Base-by-base conservation (phyloP, 352 stramenopile genomes). In the Phytophthora litchii region DNA sequence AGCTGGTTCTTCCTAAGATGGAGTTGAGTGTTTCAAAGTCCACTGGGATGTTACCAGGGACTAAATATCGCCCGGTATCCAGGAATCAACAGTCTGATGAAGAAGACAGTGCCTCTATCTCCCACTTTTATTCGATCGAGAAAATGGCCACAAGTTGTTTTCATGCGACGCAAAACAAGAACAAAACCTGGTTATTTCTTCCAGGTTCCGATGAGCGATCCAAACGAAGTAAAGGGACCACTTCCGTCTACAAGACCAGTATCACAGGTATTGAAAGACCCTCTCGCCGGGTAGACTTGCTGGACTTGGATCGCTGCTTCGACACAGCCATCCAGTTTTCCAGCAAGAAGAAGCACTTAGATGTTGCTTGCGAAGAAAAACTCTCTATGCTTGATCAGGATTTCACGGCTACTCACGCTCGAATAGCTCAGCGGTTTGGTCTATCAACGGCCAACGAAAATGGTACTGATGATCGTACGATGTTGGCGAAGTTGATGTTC, bases 101-200 rank as follows among this genome's bases (percentile, higher is more conserved):
- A 0, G 66, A 80, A 8, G 55, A 78, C 1, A 70, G 72, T 20
- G 29, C 68, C 1, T 40, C 47, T 3, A 70, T 88, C 14, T 87
- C 77, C 23, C 85, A 89, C 53, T 88, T 92, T 41, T 94, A 94
- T 67, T 88, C 85, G 19, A 68, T 92, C 19, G 83, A 92, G 54
- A 86, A 80, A 32, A 74, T 92, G 60, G 67, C 78, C 1, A 78
- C 85, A 36, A 86, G 71, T 25, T 92, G 80, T 44, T 86, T 84
- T 31, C 83, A 91, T 49, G 83, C 80, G 3, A 75, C 81, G 3
- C 79, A 88, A 37, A 86, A 80, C 46, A 78, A 81, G 46, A 80
- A 79, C 67, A 87, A 86, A 47, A 92, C 78, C 6, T 92, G 85
- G 85, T 61, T 90, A 20, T 89, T 91, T 16, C 57, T 91, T 0